phyloP scores from a whole-genome alignment of 495 filamentous ascomycete species.

The Penicillium salamii region DNA sequence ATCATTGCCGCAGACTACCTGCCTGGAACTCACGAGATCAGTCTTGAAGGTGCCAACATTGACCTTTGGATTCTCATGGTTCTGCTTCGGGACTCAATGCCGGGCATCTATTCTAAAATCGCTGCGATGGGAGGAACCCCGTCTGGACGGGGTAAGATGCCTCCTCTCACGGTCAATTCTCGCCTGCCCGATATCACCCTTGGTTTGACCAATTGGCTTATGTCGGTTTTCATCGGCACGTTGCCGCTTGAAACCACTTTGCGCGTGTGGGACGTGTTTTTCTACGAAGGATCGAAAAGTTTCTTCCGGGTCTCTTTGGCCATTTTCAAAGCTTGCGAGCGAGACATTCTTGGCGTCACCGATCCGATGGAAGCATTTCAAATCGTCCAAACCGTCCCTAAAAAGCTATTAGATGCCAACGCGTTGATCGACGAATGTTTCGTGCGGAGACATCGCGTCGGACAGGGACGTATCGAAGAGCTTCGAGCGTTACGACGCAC shows the following conservation, averaged over 20 bases:
- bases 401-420: slow-evolving; percentile 77
- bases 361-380: slow-evolving; percentile 98
- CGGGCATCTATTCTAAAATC: slow-evolving; percentile 84
- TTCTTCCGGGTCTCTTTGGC: slow-evolving; percentile 92
- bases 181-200: slow-evolving; percentile 87
- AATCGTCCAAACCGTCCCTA: slow-evolving; percentile 86
- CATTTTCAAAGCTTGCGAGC: slow-evolving; percentile 88
- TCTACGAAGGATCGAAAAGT: slow-evolving; percentile 92
- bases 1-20: slow-evolving; percentile 87
- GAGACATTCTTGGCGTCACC: slow-evolving; percentile 71
- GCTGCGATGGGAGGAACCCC: slow-evolving; percentile 66
- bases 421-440: slow-evolving; percentile 77
- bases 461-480: slow-evolving; percentile 57
- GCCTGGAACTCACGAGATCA: slow-evolving; percentile 89
- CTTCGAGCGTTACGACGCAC: slow-evolving; percentile 36
- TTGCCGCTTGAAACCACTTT: slow-evolving; percentile 87
- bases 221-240: slow-evolving; percentile 92
- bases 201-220: slow-evolving; percentile 96
- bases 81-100: slow-evolving; percentile 76
- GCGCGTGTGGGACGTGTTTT: slow-evolving; percentile 93
- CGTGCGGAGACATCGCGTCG: slow-evolving; percentile 74
- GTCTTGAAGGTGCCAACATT: slow-evolving; percentile 88
- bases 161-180: slow-evolving; percentile 48
- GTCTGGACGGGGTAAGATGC: slow-evolving; percentile 33
- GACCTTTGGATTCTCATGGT: slow-evolving; percentile 94